phyloP scores from a whole-genome alignment of 2,329 filamentous ascomycete genomes.

The Elsinoe arachidis region DNA sequence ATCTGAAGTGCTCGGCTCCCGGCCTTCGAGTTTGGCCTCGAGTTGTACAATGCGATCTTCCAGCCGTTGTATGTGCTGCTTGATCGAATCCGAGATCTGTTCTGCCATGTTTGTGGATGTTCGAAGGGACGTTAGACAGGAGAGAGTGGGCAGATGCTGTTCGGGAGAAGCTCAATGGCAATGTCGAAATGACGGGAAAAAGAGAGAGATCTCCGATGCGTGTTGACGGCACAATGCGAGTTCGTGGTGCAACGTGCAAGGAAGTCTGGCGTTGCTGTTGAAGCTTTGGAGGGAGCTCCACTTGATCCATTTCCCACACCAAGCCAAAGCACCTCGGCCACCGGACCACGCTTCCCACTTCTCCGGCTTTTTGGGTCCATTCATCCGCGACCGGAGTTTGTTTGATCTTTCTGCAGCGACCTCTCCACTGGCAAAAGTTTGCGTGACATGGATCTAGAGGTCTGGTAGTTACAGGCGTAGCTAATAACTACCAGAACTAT shows the following conservation, averaged over 20 bases:
- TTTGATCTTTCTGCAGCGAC: background rate
- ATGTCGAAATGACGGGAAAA: background rate
- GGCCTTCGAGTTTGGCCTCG: conserved; percentile 57
- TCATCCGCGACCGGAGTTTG: background rate
- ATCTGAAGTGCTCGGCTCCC: conserved; percentile 35
- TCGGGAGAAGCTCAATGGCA: background rate
- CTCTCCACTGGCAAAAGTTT: background rate
- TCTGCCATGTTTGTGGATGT: conserved; percentile 64
- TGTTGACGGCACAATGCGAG: background rate
- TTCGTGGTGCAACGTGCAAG: background rate
- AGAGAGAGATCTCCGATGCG: background rate
- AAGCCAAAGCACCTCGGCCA: background rate
- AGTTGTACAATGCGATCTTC: conserved; percentile 80
- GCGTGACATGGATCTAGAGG: too few relatives aligned
- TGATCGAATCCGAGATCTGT: conserved; percentile 69
- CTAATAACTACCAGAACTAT: too few relatives aligned
- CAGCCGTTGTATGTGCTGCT: conserved; percentile 72
- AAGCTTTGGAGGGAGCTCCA: background rate
- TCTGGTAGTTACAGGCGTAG: too few relatives aligned
- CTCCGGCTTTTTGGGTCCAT: background rate
- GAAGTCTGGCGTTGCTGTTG: background rate
- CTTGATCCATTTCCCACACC: background rate
- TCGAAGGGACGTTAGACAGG: background rate
- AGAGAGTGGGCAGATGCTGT: background rate
- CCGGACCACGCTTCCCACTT: background rate